Evolutionary conservation across 1,284 basidiomycete species (phyloP), one percentile per base, ranked within the genome.

Genomic region (Apiotrichum veenhuisii): DNA sequence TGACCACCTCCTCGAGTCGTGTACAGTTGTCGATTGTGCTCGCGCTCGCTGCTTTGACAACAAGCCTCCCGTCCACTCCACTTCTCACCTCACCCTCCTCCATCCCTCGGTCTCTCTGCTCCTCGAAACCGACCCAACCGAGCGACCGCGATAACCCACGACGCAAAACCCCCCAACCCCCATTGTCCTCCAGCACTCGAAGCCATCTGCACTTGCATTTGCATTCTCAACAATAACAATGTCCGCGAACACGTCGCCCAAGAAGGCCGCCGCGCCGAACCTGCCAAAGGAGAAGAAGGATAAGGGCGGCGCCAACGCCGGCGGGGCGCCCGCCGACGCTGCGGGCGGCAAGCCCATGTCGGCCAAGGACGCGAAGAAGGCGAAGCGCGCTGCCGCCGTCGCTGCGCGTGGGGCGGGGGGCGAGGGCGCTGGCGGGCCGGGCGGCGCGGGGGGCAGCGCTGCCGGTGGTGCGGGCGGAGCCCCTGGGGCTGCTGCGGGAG

Each of bases 311-410:
- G 40, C 36, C 7, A 8, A 27, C 30, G 9, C 40, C 22, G 49
- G n/a, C n/a, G n/a, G n/a, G n/a, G n/a, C n/a, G n/a, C n/a, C n/a
- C n/a, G n/a, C n/a, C n/a, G n/a, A n/a, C n/a, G n/a, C 14, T 14
- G 18, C 42, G 3, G 44, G 26, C 22, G 56, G 51, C 33, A 70
- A 70, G 55, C 61, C 48, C 22, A 69, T 71, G 53, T 67, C 70
- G 1, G 72, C 72, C 34, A 77, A 77, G 56, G 74, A 75, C 49
- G 53, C 66, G 23, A 77, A 77, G 59, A 74, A 74, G 62, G 73
- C 72, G 46, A 74, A 72, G 55, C 63, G 76, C 41, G 76, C 76
- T 11, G 76, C 76, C 14, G 65, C 65, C 14, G 72, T 76, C n/a
- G 73, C 74, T 26, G 59, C 68, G 34, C 61, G 73, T 52, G 67